These are phyloP conservation scores for Fusarium succisae DNA, from an alignment of 2,329 filamentous ascomycete species.

Conservation along the genomic window DNA sequence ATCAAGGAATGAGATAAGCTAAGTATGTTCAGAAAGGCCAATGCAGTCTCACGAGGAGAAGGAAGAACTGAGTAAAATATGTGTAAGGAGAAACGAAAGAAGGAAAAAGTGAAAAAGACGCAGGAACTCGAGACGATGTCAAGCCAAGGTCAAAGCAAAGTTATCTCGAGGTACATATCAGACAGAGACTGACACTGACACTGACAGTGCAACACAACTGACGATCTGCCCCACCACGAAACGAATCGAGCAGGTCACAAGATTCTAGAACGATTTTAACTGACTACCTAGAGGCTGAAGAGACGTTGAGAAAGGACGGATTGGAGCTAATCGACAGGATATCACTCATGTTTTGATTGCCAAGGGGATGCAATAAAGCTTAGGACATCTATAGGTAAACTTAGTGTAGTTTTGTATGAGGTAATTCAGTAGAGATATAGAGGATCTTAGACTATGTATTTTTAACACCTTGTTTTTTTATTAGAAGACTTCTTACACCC, in stretches of 20 bases:
- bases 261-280: constrained; percentile 18
- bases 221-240: constrained; percentile 34
- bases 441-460: no score
- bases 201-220: constrained; percentile 31
- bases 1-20: constrained; percentile 19
- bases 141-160: background rate
- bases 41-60: background rate
- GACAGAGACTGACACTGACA: constrained; percentile 12
- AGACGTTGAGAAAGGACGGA: constrained; percentile 21
- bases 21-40: background rate
- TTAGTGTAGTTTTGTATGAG: no score
- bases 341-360: background rate
- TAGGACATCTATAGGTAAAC: no score
- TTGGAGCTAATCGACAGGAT: background rate
- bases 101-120: background rate
- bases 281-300: background rate
- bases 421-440: no score
- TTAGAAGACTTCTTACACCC: no score
- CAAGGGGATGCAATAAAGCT: no score
- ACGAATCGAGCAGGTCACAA: constrained; percentile 35
- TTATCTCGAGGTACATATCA: constrained; percentile 15
- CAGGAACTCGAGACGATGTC: background rate
- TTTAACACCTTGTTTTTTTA: no score
- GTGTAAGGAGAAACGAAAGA: background rate
- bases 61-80: background rate